Conservation (phyloP, 352 stramenopile genomes). For the Hyaloperonospora arabidopsidis region DNA sequence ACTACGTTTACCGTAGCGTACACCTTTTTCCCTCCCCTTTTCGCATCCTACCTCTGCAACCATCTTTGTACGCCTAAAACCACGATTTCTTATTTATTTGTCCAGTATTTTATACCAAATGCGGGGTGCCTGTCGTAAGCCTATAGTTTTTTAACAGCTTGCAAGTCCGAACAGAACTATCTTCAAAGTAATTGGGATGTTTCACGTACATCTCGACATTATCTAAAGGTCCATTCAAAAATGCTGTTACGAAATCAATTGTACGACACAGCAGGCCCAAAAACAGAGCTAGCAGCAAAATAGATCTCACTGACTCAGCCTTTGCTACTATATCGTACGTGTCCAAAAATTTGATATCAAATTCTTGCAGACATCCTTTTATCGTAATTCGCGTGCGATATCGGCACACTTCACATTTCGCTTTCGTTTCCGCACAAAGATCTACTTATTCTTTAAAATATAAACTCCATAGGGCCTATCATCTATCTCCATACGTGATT, state of each 20-base stretch:
- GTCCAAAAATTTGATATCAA: slow-evolving; percentile 2
- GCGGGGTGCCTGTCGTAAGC: slow-evolving; percentile 5
- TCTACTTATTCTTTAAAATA: too few relatives aligned
- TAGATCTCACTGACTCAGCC: not conserved
- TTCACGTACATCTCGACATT: slow-evolving; percentile 4
- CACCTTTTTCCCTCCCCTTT: not conserved
- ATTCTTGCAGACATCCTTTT: slow-evolving; percentile 4
- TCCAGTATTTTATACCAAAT: slow-evolving; percentile 4
- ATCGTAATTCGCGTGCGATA: slow-evolving; percentile 5
- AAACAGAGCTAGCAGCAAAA: not conserved
- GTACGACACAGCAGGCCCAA: not conserved
- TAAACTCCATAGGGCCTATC: too few relatives aligned
- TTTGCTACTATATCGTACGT: slow-evolving; percentile 5
- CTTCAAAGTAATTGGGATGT: slow-evolving; percentile 3
- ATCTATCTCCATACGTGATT: too few relatives aligned
- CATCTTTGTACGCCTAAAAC: slow-evolving; percentile 3
- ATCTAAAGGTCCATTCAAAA: slow-evolving; percentile 6
- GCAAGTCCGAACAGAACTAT: slow-evolving; percentile 2
- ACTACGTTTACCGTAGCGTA: slow-evolving; percentile 3
- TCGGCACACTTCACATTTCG: not conserved
- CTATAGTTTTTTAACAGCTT: slow-evolving; percentile 2
- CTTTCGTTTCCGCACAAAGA: not conserved
- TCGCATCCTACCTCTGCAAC: not conserved
- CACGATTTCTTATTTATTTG: not conserved
- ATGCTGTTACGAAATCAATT: slow-evolving; percentile 1